A percentile compares a stretch with the other conserved stretches of the same genome.
Conservation (phyloP, 208 protist species). For the Trypanosoma avium region DNA sequence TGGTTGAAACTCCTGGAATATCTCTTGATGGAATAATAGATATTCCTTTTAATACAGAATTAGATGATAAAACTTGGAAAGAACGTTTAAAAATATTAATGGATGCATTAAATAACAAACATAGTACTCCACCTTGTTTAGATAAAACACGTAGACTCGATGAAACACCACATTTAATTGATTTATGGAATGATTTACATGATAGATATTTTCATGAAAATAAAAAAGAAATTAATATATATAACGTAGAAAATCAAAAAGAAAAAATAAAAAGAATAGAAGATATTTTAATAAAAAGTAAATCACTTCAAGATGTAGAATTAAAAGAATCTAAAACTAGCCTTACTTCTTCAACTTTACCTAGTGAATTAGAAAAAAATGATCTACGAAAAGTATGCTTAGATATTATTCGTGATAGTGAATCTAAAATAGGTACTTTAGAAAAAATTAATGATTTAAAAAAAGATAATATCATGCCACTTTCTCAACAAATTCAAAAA, state of each 20-base stretch:
- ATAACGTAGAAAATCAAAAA: slow-evolving; percentile 5
- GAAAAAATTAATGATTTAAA: not conserved
- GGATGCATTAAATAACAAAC: slow-evolving; percentile 8
- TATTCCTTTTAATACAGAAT: not conserved
- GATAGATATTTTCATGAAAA: slow-evolving; percentile 15
- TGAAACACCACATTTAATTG: not conserved
- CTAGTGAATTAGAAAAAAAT: not conserved
- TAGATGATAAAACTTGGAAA: slow-evolving; percentile 1
- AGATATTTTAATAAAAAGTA: not conserved
- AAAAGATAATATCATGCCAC: not conserved
- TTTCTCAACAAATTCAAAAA: slow-evolving; percentile 12
- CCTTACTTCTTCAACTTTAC: no score
- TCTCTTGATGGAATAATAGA: not conserved
- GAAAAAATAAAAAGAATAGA: slow-evolving; percentile 13
- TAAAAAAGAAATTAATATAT: not conserved
- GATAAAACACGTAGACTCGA: not conserved
- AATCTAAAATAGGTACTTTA: not conserved
- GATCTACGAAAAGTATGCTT: slow-evolving; percentile 1
- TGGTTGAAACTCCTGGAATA: no score
- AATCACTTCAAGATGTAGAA: not conserved
- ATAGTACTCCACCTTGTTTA: not conserved
- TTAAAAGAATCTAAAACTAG: not conserved
- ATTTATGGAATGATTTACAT: slow-evolving; percentile 22
- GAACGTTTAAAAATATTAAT: slow-evolving; percentile 14
- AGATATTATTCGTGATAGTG: slow-evolving; percentile 7